These are phyloP conservation scores for Pholiota microspora DNA, from an alignment of 768 basidiomycete species.

Conservation along the genomic window DNA sequence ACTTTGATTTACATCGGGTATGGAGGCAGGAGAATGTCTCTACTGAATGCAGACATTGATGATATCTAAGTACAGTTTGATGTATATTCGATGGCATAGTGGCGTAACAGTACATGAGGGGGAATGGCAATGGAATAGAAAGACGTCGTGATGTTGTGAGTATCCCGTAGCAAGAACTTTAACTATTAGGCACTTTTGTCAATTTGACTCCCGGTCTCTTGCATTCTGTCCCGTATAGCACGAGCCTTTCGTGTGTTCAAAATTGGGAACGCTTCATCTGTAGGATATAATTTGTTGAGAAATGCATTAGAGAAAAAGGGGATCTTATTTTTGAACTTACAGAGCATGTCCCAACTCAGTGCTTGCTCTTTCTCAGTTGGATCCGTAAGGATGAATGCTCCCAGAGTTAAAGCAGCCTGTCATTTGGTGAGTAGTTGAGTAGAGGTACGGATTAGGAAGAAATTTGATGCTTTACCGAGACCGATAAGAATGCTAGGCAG, in stretches of 20 bases:
- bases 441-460: not conserved
- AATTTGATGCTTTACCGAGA: slow-evolving; percentile 12
- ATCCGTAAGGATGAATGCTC: slow-evolving; percentile 16
- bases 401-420: slow-evolving; percentile 17
- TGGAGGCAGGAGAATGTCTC: too few relatives aligned
- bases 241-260: not conserved
- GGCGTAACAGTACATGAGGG: too few relatives aligned
- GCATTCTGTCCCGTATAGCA: not conserved
- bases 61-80: too few relatives aligned
- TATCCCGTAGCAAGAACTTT: too few relatives aligned
- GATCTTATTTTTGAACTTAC: slow-evolving; percentile 3
- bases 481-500: slow-evolving; percentile 18
- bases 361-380: slow-evolving; percentile 12
- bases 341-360: slow-evolving; percentile 13
- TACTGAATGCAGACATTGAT: too few relatives aligned
- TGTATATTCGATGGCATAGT: too few relatives aligned
- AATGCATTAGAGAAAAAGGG: not conserved
- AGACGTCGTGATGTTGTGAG: too few relatives aligned
- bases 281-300: not conserved
- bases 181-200: not conserved
- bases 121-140: too few relatives aligned
- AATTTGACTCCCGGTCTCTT: not conserved
- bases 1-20: too few relatives aligned
- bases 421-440: not conserved
- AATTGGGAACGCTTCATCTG: not conserved